Evolutionary conservation across 768 basidiomycete genomes (phyloP).

Genomic region (Multifurca ochricompacta): DNA sequence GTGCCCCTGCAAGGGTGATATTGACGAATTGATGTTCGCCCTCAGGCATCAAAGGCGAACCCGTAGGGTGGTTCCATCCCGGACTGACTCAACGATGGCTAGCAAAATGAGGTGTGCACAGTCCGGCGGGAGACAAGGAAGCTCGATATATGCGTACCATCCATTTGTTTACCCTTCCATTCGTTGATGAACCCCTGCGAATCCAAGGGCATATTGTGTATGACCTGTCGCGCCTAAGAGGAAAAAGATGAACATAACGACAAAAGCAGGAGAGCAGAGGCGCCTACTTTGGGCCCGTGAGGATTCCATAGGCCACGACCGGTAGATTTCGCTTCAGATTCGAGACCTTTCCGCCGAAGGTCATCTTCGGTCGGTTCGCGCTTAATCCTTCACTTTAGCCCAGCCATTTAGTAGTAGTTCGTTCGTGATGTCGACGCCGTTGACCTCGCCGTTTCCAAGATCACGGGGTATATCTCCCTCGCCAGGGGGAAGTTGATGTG

Average conservation of each 20-base stretch:
- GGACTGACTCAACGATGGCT: constrained; percentile 92
- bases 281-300: constrained; percentile 58
- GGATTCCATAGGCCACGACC: constrained; percentile 84
- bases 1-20: constrained; percentile 75
- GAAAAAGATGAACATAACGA: constrained; percentile 9
- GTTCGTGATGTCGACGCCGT: constrained; percentile 59
- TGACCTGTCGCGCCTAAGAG: constrained; percentile 57
- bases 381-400: constrained; percentile 87
- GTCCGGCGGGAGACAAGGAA: constrained; percentile 10
- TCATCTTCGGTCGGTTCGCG: constrained; percentile 80
- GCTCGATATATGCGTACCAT: constrained; percentile 44
- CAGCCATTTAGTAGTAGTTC: constrained; percentile 87
- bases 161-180: constrained; percentile 86
- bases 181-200: constrained; percentile 83
- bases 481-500: constrained; percentile 62
- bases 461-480: constrained; percentile 75
- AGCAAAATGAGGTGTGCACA: neutral
- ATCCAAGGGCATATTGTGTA: constrained; percentile 85
- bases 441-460: constrained; percentile 67
- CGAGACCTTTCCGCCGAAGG: constrained; percentile 58
- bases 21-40: constrained; percentile 88
- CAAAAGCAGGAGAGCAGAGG: neutral
- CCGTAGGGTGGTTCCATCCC: constrained; percentile 87
- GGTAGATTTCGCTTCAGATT: constrained; percentile 66
- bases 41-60: constrained; percentile 83